Conservation (phyloP, 192 early-diverging fungal species). For the Fimicolochytrium jonesii region DNA sequence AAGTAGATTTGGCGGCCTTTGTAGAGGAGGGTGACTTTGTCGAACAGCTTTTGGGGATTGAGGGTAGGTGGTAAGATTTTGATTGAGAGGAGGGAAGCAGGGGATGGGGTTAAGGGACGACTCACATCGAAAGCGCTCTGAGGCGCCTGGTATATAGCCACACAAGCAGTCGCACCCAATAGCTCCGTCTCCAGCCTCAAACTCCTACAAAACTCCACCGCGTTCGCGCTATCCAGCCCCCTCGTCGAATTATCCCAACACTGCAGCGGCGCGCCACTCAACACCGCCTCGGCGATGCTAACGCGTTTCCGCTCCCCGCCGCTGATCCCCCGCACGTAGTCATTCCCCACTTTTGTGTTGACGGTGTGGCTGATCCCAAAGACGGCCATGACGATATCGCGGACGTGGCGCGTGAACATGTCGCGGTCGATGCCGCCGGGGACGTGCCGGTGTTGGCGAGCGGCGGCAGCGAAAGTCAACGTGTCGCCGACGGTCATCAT, state of each 20-base stretch:
- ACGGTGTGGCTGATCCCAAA: constrained; percentile 28
- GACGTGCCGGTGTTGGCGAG: constrained; percentile 21
- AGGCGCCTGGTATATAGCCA: constrained; percentile 56
- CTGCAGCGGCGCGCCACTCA: constrained; percentile 34
- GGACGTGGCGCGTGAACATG: constrained; percentile 41
- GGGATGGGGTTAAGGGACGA: background rate
- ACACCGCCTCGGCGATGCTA: constrained; percentile 35
- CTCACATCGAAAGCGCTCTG: constrained; percentile 47
- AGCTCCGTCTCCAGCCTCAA: constrained; percentile 69
- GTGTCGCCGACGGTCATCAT: constrained; percentile 75
- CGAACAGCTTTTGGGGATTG: no score
- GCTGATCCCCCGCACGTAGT: constrained; percentile 51
- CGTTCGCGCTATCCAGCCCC: constrained; percentile 76
- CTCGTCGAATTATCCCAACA: constrained; percentile 58
- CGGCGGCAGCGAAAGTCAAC: constrained; percentile 67
- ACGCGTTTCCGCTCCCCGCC: constrained; percentile 66
- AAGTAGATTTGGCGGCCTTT: constrained; percentile 55
- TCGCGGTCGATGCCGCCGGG: constrained; percentile 34
- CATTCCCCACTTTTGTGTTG: constrained; percentile 49
- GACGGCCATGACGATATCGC: constrained; percentile 33
- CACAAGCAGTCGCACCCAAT: constrained; percentile 18
- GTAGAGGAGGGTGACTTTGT: constrained; percentile 43
- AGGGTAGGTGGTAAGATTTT: constrained; percentile 43
- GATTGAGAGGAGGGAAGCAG: background rate
- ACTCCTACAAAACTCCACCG: constrained; percentile 73